These are phyloP conservation scores for Micractinium conductrix DNA, from an alignment of 139 green algal genomes.

Conservation along the genomic window DNA sequence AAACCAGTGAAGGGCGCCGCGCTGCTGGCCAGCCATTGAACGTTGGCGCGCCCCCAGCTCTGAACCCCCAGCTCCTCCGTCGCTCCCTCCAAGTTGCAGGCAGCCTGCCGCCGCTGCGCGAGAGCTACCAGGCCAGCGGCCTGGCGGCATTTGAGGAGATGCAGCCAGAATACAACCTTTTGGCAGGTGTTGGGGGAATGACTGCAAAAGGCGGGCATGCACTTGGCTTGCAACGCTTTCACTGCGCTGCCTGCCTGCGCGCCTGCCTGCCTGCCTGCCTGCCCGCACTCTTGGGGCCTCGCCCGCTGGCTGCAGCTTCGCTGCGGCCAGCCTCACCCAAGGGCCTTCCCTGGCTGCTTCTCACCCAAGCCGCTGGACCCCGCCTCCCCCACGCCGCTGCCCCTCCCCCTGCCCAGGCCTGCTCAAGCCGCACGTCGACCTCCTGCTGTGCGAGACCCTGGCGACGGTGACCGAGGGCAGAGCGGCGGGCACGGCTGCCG, in stretches of 20 bases:
- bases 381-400: too few relatives aligned
- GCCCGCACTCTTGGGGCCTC: too few relatives aligned
- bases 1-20: too few relatives aligned
- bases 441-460: slow-evolving; percentile 72
- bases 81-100: background rate
- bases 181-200: too few relatives aligned
- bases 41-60: too few relatives aligned
- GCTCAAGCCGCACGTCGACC: slow-evolving; percentile 53
- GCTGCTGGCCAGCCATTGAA: background rate
- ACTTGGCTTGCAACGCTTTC: too few relatives aligned
- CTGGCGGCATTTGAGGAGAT: slow-evolving; percentile 27
- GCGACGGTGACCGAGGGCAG: slow-evolving; percentile 47
- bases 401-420: background rate
- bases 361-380: too few relatives aligned
- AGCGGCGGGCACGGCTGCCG: slow-evolving; percentile 45
- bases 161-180: slow-evolving; percentile 51
- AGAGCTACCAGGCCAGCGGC: slow-evolving; percentile 34
- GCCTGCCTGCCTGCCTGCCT: too few relatives aligned
- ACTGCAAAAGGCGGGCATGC: too few relatives aligned
- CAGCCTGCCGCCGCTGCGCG: slow-evolving; percentile 42
- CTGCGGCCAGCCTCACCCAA: too few relatives aligned
- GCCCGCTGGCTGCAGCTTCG: too few relatives aligned
- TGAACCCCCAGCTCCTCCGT: background rate
- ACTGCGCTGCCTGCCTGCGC: background rate
- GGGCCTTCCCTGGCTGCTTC: too few relatives aligned